Base-by-base conservation (phyloP, 73 alveolate genomes). In the Paramecium pentaurelia region DNA sequence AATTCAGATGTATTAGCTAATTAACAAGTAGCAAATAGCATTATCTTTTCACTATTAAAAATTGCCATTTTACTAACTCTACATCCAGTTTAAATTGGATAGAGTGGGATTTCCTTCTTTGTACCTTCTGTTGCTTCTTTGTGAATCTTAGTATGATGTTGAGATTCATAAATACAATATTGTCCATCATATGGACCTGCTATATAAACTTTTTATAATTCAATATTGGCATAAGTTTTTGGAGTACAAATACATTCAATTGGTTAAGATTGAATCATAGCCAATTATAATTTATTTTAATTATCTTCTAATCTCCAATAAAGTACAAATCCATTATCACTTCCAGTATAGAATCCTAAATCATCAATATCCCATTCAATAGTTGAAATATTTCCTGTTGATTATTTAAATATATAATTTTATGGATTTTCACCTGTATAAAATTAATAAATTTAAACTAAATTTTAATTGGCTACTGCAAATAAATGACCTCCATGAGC, bases 401-500 rank as follows among this genome's bases (percentile, higher is more conserved):
- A 77, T 45, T 80, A 10, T 44, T 83, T 89, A 34, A 89, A 89
- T 4, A 71, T 87, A 87, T 86, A 95, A 93, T 95, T 85, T 16
- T 93, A 54, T 11, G 98, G 98, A 45, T 95, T 88, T 84, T 96
- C 98, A 3, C 98, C 98, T 11, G 99, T 97, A 90, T 96, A 97
- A 92, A 96, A 97, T 77, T 97, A 92, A 92, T 94, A 97, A 4
- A 97, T 95, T 92, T 96, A 93, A 77, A 97, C 98, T 77, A 96
- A 95, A 20, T 97, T 95, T n/a, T 95, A 95, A 88, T 95, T 94
- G 88, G 95, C 96, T 40, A 97, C 97, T 18, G 99, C 99, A 91
- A 98, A 98, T 64, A 97, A 92, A 94, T 98, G 99, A 0, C 99
- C 99, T 86, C 98, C 98, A 86, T 98, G 95, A 60, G 98, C 84